Base-by-base conservation (phyloP, 441 rosid genomes). In the Flueggea neowawraea region DNA sequence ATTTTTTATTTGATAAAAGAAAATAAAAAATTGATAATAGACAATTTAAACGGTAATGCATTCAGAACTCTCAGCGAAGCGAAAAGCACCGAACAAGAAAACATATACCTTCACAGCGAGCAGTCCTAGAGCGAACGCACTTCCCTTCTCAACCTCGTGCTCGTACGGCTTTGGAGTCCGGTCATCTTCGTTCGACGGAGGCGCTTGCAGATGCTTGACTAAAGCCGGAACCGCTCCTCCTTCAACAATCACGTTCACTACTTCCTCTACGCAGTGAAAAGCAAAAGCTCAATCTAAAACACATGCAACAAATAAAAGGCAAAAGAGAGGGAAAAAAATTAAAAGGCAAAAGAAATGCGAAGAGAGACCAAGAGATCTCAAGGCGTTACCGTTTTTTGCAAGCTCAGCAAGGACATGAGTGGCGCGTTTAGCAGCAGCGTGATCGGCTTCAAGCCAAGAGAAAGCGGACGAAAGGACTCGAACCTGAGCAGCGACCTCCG, bases 141-240 rank as follows among this genome's bases (percentile, higher is more conserved):
- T 85, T 71, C 95, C 97, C 76, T 95, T 95, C 88, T 95, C 99
- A 3, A 95, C 97, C 71, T 95, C 98, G n/a, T 95, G 99, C 72
- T 95, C 96, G 54, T 77, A 91, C 57, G 96, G 97, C 84, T 69
- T 89, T 16, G 69, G 43, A 70, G 60, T 67, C 49, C 65, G 53
- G 31, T 81, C 97, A 47, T 59, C 81, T 51, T 85, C 97, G 51
- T 50, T 68, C 10, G 47, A 77, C 39, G 89, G 82, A n/a, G 99
- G 99, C 57, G 91, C 77, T 70, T 84, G 91, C 8, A 95, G 83
- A 82, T 95, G 99, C 84, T 84, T 89, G 75, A 91, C 92, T 58
- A 95, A 82, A 69, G 89, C 93, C 49, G 97, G 92, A 76, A 89
- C 89, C 10, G 96, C 98, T 0, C 97, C 91, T 69, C 97, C 97